Evolutionary conservation across 768 basidiomycete genomes (phyloP).

Genomic region (Crassisporium funariophilum): DNA sequence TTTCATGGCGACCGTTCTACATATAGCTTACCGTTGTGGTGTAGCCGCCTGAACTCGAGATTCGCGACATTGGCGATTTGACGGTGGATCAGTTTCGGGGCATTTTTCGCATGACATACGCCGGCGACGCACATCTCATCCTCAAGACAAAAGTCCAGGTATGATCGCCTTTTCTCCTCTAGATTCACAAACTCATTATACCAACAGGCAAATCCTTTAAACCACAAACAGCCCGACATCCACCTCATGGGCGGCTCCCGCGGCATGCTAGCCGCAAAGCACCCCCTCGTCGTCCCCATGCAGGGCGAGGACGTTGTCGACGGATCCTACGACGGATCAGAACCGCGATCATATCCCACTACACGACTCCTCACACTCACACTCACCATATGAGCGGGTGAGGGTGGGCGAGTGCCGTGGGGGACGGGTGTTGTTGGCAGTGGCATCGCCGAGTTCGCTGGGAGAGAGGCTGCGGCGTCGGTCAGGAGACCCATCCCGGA

Average conservation of each 20-base stretch:
- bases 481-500: constrained; percentile 39
- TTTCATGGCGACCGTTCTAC: not conserved
- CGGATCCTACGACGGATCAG: constrained; percentile 44
- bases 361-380: constrained; percentile 4
- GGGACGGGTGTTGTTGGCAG: constrained; percentile 29
- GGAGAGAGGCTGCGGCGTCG: constrained; percentile 42
- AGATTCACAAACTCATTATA: not conserved
- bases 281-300: constrained; percentile 98
- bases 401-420: constrained; percentile 61
- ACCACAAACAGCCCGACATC: constrained; percentile 89
- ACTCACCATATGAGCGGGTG: constrained; percentile 49
- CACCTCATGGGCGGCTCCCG: constrained; percentile 80
- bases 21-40: constrained; percentile 5
- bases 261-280: constrained; percentile 92
- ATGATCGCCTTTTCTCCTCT: constrained; percentile 18
- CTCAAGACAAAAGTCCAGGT: constrained; percentile 94
- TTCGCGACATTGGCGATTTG: constrained; percentile 96
- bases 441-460: constrained; percentile 46
- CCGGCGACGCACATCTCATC: constrained; percentile 90
- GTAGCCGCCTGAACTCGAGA: constrained; percentile 95
- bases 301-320: constrained; percentile 48
- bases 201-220: constrained; percentile 86
- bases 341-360: constrained; percentile 14
- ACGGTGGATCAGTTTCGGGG: constrained; percentile 95
- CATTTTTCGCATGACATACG: constrained; percentile 93